Base-by-base conservation (phyloP, 164 flowering plant species). In the Stephania cephalantha region DNA sequence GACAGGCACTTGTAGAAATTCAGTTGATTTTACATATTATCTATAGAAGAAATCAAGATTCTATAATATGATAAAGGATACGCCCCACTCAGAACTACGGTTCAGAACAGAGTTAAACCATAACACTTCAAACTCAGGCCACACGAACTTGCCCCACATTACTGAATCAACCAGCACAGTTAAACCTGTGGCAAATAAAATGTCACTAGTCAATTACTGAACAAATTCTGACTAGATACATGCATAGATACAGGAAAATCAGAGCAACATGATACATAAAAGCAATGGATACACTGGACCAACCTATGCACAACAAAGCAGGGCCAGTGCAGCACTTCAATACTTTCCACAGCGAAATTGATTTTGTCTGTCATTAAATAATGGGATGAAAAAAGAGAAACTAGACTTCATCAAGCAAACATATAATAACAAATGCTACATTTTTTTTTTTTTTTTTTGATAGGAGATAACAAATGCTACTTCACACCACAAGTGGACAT, bases 61-160 rank as follows among this genome's bases (percentile, higher is more conserved):
- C 18, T 73, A 68, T 13, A 67, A 18, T 66, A 46, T 11, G 17
- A 74, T 1, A 64, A 85, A 94, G 97, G 98, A 95, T 95, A 95
- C 99, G 79, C 99, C 99, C 98, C 99, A 96, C 68, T 94, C 97
- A 67, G 99, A 93, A 85, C 98, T 96, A 69, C 90, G 87, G 79
- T 96, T 96, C 78, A 89, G 79, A 69, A 96, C 87, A 61, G 98
- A 96, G 82, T 96, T 96, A 82, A 96, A 96, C 99, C 98, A 96
- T 71, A 96, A 85, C 75, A 96, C 98, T 85, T 91, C 90, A 75
- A 96, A 85, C 78, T 96, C 98, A 70, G 99, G 97, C 99, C 99
- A 96, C 63, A 90, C 17, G 20, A 87, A 50, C 80, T 72, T 87
- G 86, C 80, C 88, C 99, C 99, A 94, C 88, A 92, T 83, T 31